Percentiles rank a stretch among this genome's conserved stretches.
phyloP scores from a whole-genome alignment of 2,329 filamentous ascomycete species.

The Fusarium humuli region DNA sequence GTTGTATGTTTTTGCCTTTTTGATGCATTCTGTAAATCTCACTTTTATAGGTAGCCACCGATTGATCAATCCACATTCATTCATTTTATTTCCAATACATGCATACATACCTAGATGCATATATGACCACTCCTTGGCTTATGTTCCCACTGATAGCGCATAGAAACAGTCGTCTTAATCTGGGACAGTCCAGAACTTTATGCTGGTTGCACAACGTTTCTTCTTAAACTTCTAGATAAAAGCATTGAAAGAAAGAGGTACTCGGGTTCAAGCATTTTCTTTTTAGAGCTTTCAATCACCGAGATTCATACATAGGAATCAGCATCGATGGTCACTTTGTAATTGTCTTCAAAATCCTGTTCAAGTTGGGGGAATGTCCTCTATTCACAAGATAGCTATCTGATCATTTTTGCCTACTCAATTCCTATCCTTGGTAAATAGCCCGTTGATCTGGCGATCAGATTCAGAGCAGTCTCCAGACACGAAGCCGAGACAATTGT shows the following conservation, averaged over 20 bases:
- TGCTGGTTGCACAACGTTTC: fast-evolving
- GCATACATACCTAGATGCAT: too few relatives aligned
- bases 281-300: not conserved
- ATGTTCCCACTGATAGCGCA: too few relatives aligned
- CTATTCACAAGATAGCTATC: not conserved
- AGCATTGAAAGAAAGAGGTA: fast-evolving
- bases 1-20: not conserved
- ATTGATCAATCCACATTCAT: too few relatives aligned
- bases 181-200: not conserved
- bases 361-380: not conserved
- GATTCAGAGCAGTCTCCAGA: not conserved
- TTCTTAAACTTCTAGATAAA: not conserved
- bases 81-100: not conserved
- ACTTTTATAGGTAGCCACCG: too few relatives aligned
- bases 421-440: not conserved
- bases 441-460: not conserved
- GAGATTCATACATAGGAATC: not conserved
- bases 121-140: too few relatives aligned
- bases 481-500: not conserved
- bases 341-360: not conserved
- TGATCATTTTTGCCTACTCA: not conserved
- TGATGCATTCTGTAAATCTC: not conserved
- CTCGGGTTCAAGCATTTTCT: fast-evolving
- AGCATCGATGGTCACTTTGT: not conserved
- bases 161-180: too few relatives aligned